These are phyloP conservation scores for Tilletia caries DNA, from an alignment of 1,284 basidiomycete genomes.

Conservation along the genomic window DNA sequence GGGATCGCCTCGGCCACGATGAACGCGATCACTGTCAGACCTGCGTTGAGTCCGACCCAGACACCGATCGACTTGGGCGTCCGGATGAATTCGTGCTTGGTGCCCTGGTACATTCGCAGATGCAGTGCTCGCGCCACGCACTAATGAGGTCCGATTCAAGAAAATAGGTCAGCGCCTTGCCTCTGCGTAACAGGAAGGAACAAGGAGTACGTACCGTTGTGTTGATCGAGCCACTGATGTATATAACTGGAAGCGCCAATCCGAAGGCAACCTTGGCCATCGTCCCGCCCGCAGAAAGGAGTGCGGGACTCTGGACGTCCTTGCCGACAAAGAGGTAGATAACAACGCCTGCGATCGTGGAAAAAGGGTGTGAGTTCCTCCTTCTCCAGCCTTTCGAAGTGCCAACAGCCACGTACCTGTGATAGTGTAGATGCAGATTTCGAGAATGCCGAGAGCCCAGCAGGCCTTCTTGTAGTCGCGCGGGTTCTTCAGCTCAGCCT, in stretches of 20 bases:
- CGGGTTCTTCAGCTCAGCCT: slow-evolving; percentile 44
- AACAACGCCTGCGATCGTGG: slow-evolving; percentile 23
- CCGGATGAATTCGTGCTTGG: slow-evolving; percentile 39
- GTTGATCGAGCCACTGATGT: slow-evolving; percentile 48
- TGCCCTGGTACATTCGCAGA: slow-evolving; percentile 34
- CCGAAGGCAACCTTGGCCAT: slow-evolving; percentile 44
- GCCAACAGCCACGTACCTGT: slow-evolving; percentile 21
- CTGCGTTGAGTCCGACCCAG: slow-evolving; percentile 25
- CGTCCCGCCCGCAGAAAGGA: slow-evolving; percentile 34
- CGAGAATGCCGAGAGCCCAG: slow-evolving; percentile 35
- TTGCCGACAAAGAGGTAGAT: slow-evolving; percentile 42
- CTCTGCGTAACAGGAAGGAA: too few relatives aligned
- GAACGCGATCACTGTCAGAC: slow-evolving; percentile 28
- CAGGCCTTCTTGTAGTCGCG: slow-evolving; percentile 42
- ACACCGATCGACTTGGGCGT: slow-evolving; percentile 34
- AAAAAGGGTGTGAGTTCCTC: too few relatives aligned
- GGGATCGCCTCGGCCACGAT: slow-evolving; percentile 39
- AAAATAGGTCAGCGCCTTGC: not conserved
- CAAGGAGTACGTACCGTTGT: slow-evolving; percentile 22
- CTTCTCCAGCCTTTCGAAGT: too few relatives aligned
- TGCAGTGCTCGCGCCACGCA: slow-evolving; percentile 36
- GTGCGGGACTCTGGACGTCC: slow-evolving; percentile 34
- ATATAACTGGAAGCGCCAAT: slow-evolving; percentile 22
- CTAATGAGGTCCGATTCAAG: not conserved
- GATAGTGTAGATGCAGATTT: slow-evolving; percentile 46